Evolutionary conservation across 2,329 filamentous ascomycete genomes (phyloP).

Genomic region (Colletotrichum musae): DNA sequence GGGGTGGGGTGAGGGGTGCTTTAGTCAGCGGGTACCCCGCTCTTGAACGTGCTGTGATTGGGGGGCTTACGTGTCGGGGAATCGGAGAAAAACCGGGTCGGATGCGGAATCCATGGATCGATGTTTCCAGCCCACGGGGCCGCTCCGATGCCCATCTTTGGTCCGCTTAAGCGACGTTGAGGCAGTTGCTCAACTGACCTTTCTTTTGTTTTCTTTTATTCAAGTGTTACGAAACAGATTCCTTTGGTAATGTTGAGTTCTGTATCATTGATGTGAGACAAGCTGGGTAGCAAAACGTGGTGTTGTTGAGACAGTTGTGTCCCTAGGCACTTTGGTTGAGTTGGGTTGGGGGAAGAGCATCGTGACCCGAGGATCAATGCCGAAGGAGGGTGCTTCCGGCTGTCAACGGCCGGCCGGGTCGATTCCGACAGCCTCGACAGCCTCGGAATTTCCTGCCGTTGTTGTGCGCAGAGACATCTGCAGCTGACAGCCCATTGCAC

Average conservation of each 20-base stretch:
- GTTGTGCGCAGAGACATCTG: too few species aligned
- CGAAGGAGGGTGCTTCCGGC: background rate
- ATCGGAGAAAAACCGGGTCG: conserved; percentile 27
- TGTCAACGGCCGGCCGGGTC: conserved; percentile 1
- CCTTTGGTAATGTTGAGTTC: background rate
- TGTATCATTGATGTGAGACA: background rate
- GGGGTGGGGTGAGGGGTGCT: background rate
- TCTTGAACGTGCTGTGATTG: conserved; percentile 16
- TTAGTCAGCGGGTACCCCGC: conserved; percentile 20
- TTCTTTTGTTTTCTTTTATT: background rate
- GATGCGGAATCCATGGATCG: conserved; percentile 13
- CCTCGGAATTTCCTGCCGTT: background rate
- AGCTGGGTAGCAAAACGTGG: background rate
- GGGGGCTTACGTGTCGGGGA: background rate
- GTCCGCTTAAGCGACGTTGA: background rate
- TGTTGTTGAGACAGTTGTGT: background rate
- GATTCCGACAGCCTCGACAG: background rate
- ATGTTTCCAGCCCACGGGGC: conserved; percentile 16
- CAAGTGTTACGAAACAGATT: background rate
- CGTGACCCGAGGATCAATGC: conserved; percentile 4
- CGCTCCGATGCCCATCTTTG: conserved; percentile 26
- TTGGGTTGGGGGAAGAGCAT: background rate
- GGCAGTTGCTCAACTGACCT: background rate
- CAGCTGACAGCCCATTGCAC: too few species aligned
- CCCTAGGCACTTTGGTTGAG: background rate